Percentiles rank a stretch among this genome's conserved stretches.
Evolutionary conservation across 176 grass and related monocot species (phyloP).

Genomic region (Guadua angustifolia): DNA sequence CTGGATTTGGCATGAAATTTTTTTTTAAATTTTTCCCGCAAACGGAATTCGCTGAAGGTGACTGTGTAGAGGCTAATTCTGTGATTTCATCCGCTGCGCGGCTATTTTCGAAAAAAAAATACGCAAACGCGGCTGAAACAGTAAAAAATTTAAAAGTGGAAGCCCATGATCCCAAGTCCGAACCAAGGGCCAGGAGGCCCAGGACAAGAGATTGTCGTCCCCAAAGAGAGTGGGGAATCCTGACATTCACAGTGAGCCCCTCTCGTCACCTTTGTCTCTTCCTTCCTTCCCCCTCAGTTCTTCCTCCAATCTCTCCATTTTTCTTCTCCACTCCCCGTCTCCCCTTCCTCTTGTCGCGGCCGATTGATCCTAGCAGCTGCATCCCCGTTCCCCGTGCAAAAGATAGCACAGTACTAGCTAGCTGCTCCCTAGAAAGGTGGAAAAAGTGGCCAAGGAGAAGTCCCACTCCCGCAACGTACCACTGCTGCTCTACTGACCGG

Average conservation of each 20-base stretch:
- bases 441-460: not conserved
- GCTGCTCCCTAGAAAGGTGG: slow-evolving; percentile 11
- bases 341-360: not conserved
- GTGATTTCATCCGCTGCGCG: no score
- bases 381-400: not conserved
- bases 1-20: no score
- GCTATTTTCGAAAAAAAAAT: no score
- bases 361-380: not conserved
- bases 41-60: no score
- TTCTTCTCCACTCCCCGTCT: not conserved
- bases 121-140: no score
- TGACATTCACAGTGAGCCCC: not conserved
- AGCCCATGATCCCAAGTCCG: no score
- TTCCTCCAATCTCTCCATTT: not conserved
- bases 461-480: not conserved
- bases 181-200: no score
- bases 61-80: no score
- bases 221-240: not conserved
- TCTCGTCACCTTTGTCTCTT: not conserved
- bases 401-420: not conserved
- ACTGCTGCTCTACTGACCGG: not conserved
- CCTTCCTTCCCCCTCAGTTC: not conserved
- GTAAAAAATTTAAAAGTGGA: no score
- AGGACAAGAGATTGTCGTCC: no score
- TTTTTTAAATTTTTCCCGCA: no score